These are phyloP conservation scores for Tolypocladium sp. DNA, from an alignment of 2,329 filamentous ascomycete species.

Conservation along the genomic window DNA sequence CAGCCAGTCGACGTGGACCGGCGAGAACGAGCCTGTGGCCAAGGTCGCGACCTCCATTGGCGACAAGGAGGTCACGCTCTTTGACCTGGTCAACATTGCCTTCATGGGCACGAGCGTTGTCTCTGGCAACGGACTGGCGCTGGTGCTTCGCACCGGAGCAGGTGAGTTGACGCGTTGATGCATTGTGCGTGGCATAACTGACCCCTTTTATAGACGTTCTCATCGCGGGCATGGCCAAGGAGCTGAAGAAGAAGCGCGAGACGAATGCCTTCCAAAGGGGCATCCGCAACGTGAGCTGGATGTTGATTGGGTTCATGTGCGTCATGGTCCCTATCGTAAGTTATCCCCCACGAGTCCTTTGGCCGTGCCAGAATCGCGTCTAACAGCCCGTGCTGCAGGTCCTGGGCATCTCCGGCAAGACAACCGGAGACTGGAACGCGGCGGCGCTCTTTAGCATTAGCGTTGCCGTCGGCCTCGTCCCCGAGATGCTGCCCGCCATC, in stretches of 20 bases:
- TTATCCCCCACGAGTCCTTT: too few relatives aligned
- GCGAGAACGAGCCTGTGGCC: conserved; percentile 16
- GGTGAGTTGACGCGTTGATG: conserved; percentile 2
- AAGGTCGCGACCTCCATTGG: conserved; percentile 9
- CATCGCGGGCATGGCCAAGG: conserved; percentile 16
- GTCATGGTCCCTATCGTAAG: conserved; percentile 19
- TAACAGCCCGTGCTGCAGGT: conserved; percentile 5
- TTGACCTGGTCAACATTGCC: conserved; percentile 15
- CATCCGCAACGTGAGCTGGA: conserved; percentile 18
- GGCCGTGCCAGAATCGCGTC: neutral
- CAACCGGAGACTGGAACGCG: conserved; percentile 14
- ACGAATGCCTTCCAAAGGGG: conserved; percentile 17
- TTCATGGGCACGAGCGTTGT: conserved; percentile 19
- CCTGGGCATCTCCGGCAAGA: conserved; percentile 13
- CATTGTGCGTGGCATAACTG: neutral
- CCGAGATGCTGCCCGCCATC: conserved; percentile 20
- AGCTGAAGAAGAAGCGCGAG: conserved; percentile 12
- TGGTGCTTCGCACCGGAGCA: conserved; percentile 14
- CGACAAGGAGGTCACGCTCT: conserved; percentile 11
- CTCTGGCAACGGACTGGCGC: conserved; percentile 14
- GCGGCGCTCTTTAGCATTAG: conserved; percentile 19
- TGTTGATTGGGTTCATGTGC: conserved; percentile 18
- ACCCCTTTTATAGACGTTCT: conserved; percentile 9
- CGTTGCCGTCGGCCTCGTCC: conserved; percentile 18
- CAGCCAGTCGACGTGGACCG: conserved; percentile 19